Evolutionary conservation across 1,284 basidiomycete genomes (phyloP).

Genomic region (Rhizoctonia solani): DNA sequence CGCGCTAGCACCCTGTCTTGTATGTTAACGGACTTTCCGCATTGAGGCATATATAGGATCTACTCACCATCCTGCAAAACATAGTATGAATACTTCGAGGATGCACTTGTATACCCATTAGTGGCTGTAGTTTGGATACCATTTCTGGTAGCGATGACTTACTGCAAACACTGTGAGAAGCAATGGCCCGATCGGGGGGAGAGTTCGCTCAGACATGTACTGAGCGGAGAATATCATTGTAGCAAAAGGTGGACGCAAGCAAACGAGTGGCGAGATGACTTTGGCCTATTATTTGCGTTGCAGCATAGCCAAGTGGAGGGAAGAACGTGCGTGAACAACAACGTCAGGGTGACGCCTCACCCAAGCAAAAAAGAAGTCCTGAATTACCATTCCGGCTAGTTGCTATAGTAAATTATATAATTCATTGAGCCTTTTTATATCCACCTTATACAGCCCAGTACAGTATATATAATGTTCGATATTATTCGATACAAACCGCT

Average conservation of each 20-base stretch:
- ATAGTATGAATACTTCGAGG: constrained; percentile 85
- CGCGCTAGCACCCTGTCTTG: constrained; percentile 62
- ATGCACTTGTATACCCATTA: constrained; percentile 66
- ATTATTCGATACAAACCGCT: too few relatives aligned
- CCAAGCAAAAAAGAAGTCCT: not conserved
- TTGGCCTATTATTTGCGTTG: not conserved
- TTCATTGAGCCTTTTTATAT: too few relatives aligned
- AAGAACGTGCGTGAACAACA: constrained; percentile 31
- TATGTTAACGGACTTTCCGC: not conserved
- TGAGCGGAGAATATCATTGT: constrained; percentile 25
- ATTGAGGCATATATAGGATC: not conserved
- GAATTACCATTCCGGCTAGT: not conserved
- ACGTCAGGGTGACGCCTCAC: constrained; percentile 4
- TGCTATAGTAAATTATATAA: too few relatives aligned
- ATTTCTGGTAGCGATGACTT: not conserved
- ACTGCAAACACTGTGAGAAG: constrained; percentile 37
- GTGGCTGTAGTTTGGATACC: not conserved
- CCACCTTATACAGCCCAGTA: too few relatives aligned
- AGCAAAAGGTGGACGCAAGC: not conserved
- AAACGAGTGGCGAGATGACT: not conserved
- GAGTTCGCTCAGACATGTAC: constrained; percentile 27
- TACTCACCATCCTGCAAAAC: constrained; percentile 73
- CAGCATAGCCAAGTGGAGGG: not conserved
- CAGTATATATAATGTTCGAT: too few relatives aligned
- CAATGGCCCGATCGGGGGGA: constrained; percentile 35